Evolutionary conservation across 148 eudicot species (phyloP), one percentile per base, ranked within the genome.

Genomic region (Arctostaphylos glauca): DNA sequence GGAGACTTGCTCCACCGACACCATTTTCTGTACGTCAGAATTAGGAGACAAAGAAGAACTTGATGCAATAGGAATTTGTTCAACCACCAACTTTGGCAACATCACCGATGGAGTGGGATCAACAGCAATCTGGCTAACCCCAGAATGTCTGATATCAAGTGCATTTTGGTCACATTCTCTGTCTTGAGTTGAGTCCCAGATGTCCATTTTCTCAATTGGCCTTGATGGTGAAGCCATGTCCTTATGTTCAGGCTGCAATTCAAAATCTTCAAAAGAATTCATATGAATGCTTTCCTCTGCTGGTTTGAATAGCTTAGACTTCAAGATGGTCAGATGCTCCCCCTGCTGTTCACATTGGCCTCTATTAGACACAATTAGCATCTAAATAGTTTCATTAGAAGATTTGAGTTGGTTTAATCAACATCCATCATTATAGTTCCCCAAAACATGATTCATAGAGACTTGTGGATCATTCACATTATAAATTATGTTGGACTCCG

Each of bases 31-130:
- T 10, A 80, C 18, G 41, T 77, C 86, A 43, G 83, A 85, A 18
- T 73, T 85, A 12, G 89, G 89, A 43, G 87, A 85, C 0, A 52
- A 43, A 49, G 77, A 81, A 19, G 86, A 77, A 83, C 81, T 85
- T n/a, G 80, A 81, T 9, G 80, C 72, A 25, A 2, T 44, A 15
- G 83, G 77, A 78, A 43, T 54, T 82, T 82, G 74, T 84, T 82
- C 78, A 46, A 75, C 31, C 44, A 41, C 66, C 66, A 64, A 38
- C 18, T 87, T 80, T 60, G 82, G 68, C 62, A 47, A 6, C 55
- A 38, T 8, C 9, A 52, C 10, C 25, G 23, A 46, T 62, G 47
- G 76, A 71, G 38, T 44, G 21, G 74, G 49, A 64, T 47, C 80
- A 38, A 31, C 41, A 79, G 58, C 52, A 76, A 68, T 52, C 53